Base-by-base conservation (phyloP, 2,329 filamentous ascomycete genomes). In the Rhexocercosporidium sp. region DNA sequence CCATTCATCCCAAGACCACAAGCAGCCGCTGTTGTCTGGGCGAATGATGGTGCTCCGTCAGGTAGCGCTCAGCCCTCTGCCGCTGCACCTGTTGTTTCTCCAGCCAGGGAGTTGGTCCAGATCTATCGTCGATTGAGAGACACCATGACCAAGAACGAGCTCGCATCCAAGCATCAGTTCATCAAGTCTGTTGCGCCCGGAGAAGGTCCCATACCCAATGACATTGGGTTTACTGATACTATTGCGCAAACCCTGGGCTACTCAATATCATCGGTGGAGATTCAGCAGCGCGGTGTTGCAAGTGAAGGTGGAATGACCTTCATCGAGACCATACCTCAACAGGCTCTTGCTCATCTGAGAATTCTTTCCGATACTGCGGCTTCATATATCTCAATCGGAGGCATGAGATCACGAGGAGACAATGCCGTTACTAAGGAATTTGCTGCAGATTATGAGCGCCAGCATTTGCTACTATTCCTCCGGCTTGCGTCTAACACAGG, bases 211-310 rank as follows among this genome's bases (percentile, higher is more conserved):
- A 27, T 74, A 46, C 73, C 75, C 18, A 81, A 83, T 59, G 82
- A 87, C 65, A 77, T 90, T 5, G 81, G 79, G 64, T 80, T 78
- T 25, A 86, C 85, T 66, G 89, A 92, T 73, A 85, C 85, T 1
- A 79, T 94, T 12, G 86, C 89, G 16, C 84, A 85, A 66, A 83
- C 88, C 1, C 88, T 97, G 16, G 95, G 93, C 1, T 93, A 90
- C 77, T 95, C 94, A 0, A 94, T 99, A 66, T 90, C 94, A 9
- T 90, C 94, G 0, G 89, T 92, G 3, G 96, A 99, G 80, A 97
- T 98, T 71, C 90, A 94, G 70, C 94, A 97, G 77, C 91, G 96
- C 73, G 96, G 96, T 7, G 84, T 93, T 3, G 91, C 93, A 73
- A 88, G 89, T 25, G 87, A 91, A 70, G 86, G 87, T 56, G 90